Conservation (phyloP, 225 moss, liverwort and hornwort species). For the Ulota crispa region DNA sequence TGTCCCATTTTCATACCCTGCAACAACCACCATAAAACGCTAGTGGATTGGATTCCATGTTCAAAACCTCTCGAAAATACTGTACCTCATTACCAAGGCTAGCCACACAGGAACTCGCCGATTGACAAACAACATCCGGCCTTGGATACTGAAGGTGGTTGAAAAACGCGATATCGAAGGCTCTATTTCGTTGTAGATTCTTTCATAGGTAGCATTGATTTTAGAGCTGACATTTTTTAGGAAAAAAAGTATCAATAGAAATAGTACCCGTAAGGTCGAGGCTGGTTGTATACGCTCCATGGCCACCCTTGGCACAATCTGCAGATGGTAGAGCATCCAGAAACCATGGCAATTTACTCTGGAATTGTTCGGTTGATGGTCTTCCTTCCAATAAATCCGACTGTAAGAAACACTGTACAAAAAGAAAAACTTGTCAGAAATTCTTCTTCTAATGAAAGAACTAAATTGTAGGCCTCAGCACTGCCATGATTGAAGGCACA, state of each 20-base stretch:
- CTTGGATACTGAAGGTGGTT: background rate
- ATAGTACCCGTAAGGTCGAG: conserved; percentile 77
- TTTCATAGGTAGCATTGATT: background rate
- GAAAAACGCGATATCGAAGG: background rate
- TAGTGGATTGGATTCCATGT: background rate
- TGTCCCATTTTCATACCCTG: conserved; percentile 78
- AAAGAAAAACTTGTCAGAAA: conserved; percentile 12
- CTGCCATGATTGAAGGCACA: background rate
- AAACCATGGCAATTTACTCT: conserved; percentile 95
- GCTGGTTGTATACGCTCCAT: conserved; percentile 89
- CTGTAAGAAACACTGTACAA: conserved; percentile 83
- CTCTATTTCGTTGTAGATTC: background rate
- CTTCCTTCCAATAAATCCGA: conserved; percentile 81
- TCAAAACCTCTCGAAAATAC: background rate
- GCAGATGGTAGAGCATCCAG: conserved; percentile 89
- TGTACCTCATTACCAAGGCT: background rate
- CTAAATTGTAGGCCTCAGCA: background rate
- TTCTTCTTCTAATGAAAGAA: conserved; percentile 5
- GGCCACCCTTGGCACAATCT: conserved; percentile 98
- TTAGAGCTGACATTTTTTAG: background rate
- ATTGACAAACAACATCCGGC: background rate
- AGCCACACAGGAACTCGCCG: background rate
- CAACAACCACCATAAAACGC: conserved; percentile 10
- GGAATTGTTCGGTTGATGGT: conserved; percentile 83
- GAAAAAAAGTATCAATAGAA: background rate